A percentile compares a stretch with the other conserved stretches of the same genome.
phyloP scores from a whole-genome alignment of 169 alveolate genomes.

The Cryptosporidium sp. region DNA sequence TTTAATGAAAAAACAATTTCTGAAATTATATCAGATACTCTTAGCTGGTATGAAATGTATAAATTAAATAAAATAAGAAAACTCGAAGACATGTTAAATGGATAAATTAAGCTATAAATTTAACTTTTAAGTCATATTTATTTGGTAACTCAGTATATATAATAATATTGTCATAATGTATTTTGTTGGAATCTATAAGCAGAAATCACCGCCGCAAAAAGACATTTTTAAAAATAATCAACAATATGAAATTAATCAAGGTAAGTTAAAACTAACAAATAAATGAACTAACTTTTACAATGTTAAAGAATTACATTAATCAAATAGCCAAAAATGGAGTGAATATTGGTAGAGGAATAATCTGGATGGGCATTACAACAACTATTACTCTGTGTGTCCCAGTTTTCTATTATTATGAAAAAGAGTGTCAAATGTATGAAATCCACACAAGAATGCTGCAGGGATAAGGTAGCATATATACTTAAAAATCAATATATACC shows the following conservation, averaged over 20 bases:
- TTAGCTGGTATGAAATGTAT: constrained; percentile 51
- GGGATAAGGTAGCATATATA: constrained; percentile 13
- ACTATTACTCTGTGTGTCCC: constrained; percentile 79
- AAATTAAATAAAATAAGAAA: background rate
- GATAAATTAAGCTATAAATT: no score
- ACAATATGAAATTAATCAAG: constrained; percentile 7
- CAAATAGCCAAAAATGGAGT: background rate
- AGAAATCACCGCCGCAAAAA: background rate
- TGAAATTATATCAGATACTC: constrained; percentile 40
- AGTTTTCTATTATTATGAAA: constrained; percentile 79
- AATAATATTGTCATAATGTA: background rate
- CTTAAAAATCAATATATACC: constrained; percentile 7
- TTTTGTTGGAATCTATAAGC: background rate
- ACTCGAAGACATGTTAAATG: background rate
- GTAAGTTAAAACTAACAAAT: constrained; percentile 14
- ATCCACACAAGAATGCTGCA: constrained; percentile 79
- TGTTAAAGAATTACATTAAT: background rate
- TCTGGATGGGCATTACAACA: constrained; percentile 78
- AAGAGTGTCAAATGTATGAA: constrained; percentile 82
- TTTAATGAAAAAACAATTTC: background rate
- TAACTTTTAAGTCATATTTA: background rate
- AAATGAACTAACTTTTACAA: background rate
- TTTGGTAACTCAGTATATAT: background rate
- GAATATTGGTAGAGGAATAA: constrained; percentile 8
- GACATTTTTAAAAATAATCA: background rate